These are phyloP conservation scores for Zygoascus meyerae DNA, from an alignment of 1,139 yeast genomes.

Conservation along the genomic window DNA sequence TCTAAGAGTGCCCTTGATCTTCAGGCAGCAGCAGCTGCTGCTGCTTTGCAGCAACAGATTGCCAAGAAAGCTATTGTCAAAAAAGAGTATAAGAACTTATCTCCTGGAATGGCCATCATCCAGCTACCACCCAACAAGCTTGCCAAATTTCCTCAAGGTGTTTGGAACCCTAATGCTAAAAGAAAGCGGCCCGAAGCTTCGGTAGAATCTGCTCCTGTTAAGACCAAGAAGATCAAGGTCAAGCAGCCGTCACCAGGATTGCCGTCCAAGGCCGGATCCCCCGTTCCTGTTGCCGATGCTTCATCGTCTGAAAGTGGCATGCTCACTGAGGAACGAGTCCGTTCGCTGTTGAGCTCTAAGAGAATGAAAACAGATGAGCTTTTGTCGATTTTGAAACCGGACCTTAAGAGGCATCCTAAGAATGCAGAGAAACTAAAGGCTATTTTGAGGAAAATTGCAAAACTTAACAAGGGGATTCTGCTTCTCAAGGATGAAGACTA, in stretches of 20 bases:
- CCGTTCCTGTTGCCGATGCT: slow-evolving; percentile 20
- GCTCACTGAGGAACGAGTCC: slow-evolving; percentile 67
- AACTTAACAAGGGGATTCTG: slow-evolving; percentile 59
- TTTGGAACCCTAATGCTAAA: slow-evolving; percentile 70
- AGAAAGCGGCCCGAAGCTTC: slow-evolving; percentile 31
- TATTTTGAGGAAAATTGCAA: slow-evolving; percentile 64
- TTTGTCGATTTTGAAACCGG: slow-evolving; percentile 53
- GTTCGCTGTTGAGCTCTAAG: slow-evolving; percentile 54
- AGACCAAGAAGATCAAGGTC: slow-evolving; percentile 41
- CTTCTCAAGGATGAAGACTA: slow-evolving; percentile 45
- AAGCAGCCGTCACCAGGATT: slow-evolving; percentile 34
- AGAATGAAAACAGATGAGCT: slow-evolving; percentile 64
- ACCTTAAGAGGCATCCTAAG: slow-evolving; percentile 62
- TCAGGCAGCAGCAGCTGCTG: slow-evolving; percentile 11
- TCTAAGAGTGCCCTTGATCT: slow-evolving; percentile 18
- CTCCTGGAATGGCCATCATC: slow-evolving; percentile 62
- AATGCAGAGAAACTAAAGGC: slow-evolving; percentile 63
- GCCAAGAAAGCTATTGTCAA: slow-evolving; percentile 24
- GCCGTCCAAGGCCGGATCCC: slow-evolving; percentile 28
- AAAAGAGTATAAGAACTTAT: slow-evolving; percentile 35
- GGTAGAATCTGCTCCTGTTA: slow-evolving; percentile 25
- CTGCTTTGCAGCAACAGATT: slow-evolving; percentile 14
- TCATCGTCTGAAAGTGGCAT: slow-evolving; percentile 32
- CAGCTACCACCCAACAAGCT: slow-evolving; percentile 60
- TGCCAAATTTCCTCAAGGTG: slow-evolving; percentile 67